Evolutionary conservation across 78 protist species (phyloP), one percentile per base, ranked within the genome.

Genomic region (Emiliania huxleyi): DNA sequence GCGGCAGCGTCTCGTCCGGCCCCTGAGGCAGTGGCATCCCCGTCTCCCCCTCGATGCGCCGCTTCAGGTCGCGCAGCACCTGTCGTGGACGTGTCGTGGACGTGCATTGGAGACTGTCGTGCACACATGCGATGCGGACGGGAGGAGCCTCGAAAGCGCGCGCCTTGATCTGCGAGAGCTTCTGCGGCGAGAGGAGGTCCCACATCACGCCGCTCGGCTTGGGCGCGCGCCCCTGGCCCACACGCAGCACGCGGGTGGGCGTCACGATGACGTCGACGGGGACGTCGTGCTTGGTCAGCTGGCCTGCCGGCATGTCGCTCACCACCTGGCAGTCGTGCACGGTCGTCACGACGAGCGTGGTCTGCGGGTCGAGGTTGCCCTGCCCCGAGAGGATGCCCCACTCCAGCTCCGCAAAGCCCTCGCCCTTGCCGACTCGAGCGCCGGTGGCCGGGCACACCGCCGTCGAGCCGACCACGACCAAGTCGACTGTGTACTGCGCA

Each of bases 351-450:
- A 84, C 90, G 3, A 84, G 2, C 73, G 90, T 84, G 12, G 25
- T 46, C 73, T 44, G 69, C 15, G 55, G 25, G 55, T 48, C 55
- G 25, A 69, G 19, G 40, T 33, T 26, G 79, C 26, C 87, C 12
- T 15, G 0, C 33, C 0, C 15, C 26, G 55, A 22, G 55, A 84
- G 40, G 55, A 84, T 84, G 55, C 90, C 90, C 37, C 46, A 84
- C 37, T 84, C 90, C 18, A 84, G 69, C 69, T 84, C 90, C 22
- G 90, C 90, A 46, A 84, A 84, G 35, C 90, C 90, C 42, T 84
- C 90, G 15, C 90, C 90, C 90, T 84, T 84, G 23, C 90, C 90
- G 18, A 84, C 40, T 1, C 90, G 55, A 2, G 90, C 90, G 19
- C 90, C 90, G 2, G 90, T 84, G 25, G 69, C 18, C 0, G 90